Base-by-base conservation (phyloP, 352 stramenopile species). In the Globisporangium heterothallicum region DNA sequence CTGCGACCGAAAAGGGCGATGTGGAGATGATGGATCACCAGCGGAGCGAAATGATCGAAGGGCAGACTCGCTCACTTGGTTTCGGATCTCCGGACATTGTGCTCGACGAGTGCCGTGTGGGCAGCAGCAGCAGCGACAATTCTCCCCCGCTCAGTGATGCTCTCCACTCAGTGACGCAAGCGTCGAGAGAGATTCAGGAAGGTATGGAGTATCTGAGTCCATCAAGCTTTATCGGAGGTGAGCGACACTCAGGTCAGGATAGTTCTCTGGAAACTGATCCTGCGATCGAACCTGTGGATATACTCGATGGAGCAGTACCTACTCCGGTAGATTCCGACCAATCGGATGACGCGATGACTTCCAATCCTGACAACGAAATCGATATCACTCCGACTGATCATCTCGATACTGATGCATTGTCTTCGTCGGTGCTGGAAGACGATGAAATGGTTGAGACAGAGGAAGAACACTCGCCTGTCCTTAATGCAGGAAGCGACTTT, bases 401-500 rank as follows among this genome's bases (percentile, higher is more conserved):
- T n/a, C n/a, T n/a, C n/a, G n/a, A n/a, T n/a, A n/a, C n/a, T n/a
- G n/a, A n/a, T n/a, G n/a, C n/a, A n/a, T n/a, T n/a, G n/a, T n/a
- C n/a, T n/a, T n/a, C n/a, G n/a, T n/a, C n/a, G n/a, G n/a, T n/a
- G n/a, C n/a, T 18, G 32, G 12, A 38, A 38, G 21, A 14, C 43
- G 30, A 22, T 12, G 22, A 25, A 25, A 36, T 32, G 5, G 21
- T 4, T 27, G 21, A 27, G 27, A 30, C 12, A 3, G 14, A 4
- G 22, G 42, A 25, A 5, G 18, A 36, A 8, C 26, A 10, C 30
- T 12, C 16, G n/a, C 34, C 32, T 10, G 26, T 42, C 14, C 53
- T 61, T 5, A 46, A 63, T 10, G 29, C 58, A 13, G 34, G 41
- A 1, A 41, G 44, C 18, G 32, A 24, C 1, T 74, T 61, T 30